Conservation (phyloP, 2,329 filamentous ascomycete genomes). For the Tolypocladium nubicola region DNA sequence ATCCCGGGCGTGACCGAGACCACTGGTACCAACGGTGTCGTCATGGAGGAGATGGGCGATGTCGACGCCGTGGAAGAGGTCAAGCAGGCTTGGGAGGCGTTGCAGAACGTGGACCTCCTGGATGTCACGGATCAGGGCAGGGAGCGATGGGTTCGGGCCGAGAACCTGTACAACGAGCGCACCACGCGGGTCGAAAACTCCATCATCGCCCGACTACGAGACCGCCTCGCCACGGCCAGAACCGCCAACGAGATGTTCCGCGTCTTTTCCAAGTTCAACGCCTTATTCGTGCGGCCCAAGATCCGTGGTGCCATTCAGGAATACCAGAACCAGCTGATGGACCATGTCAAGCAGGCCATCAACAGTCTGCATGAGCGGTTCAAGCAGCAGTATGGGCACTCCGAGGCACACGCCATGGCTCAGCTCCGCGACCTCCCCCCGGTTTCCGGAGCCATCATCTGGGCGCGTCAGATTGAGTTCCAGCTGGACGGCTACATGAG, state of each 20-base stretch:
- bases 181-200: slow-evolving; percentile 97
- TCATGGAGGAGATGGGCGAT: slow-evolving; percentile 91
- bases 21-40: slow-evolving; percentile 47
- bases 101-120: slow-evolving; percentile 90
- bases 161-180: slow-evolving; percentile 93
- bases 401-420: slow-evolving; percentile 95
- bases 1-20: slow-evolving; percentile 43
- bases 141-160: slow-evolving; percentile 82
- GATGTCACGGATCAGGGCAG: slow-evolving; percentile 88
- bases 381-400: slow-evolving; percentile 97
- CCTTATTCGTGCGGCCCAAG: slow-evolving; percentile 95
- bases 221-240: slow-evolving; percentile 89
- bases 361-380: slow-evolving; percentile 88
- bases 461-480: slow-evolving; percentile 92
- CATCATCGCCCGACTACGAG: slow-evolving; percentile 87
- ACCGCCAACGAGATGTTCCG: slow-evolving; percentile 99
- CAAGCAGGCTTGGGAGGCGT: slow-evolving; percentile 81
- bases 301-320: slow-evolving; percentile 96
- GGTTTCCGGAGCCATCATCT: slow-evolving; percentile 93
- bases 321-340: slow-evolving; percentile 95
- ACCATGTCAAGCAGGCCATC: slow-evolving; percentile 96
- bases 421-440: slow-evolving; percentile 92
- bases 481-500: slow-evolving; percentile 96
- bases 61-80: slow-evolving; percentile 97
- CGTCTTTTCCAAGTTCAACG: slow-evolving; percentile 99